Conservation (phyloP, 495 filamentous ascomycete genomes). For the Cladorrhinum samala region DNA sequence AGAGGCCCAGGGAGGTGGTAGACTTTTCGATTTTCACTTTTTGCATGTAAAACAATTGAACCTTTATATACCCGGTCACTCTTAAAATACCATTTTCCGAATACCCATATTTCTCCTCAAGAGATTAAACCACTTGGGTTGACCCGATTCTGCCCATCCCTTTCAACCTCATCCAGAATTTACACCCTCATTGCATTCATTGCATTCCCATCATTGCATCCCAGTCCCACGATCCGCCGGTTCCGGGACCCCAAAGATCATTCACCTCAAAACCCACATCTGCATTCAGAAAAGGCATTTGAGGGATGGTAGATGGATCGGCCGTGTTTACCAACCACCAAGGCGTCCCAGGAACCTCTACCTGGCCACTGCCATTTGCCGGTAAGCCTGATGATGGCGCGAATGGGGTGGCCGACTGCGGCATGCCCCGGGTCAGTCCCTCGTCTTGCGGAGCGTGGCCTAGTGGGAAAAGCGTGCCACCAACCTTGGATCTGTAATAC, state of each 20-base stretch:
- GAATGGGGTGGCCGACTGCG: constrained; percentile 27
- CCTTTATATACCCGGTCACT: no score
- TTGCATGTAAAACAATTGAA: no score
- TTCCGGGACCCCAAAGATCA: constrained; percentile 29
- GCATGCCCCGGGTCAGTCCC: neutral
- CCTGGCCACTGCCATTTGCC: neutral
- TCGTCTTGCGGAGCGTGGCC: neutral
- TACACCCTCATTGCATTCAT: neutral
- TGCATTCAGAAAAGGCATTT: constrained; percentile 24
- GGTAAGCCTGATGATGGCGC: constrained; percentile 2
- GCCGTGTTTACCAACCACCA: constrained; percentile 26
- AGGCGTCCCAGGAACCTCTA: constrained; percentile 25
- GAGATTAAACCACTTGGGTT: no score
- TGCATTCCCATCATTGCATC: constrained; percentile 11
- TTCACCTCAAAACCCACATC: constrained; percentile 27
- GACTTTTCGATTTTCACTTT: no score
- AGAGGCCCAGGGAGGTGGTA: neutral
- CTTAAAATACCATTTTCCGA: no score
- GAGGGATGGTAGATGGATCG: constrained; percentile 17
- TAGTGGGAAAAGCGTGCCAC: constrained; percentile 1
- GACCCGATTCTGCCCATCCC: neutral
- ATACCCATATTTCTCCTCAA: no score
- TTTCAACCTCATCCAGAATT: neutral
- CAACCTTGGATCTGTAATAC: constrained; percentile 21
- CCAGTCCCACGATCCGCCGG: constrained; percentile 19